phyloP scores from a whole-genome alignment of 352 stramenopile species.

The Thalassiosira hispida region DNA sequence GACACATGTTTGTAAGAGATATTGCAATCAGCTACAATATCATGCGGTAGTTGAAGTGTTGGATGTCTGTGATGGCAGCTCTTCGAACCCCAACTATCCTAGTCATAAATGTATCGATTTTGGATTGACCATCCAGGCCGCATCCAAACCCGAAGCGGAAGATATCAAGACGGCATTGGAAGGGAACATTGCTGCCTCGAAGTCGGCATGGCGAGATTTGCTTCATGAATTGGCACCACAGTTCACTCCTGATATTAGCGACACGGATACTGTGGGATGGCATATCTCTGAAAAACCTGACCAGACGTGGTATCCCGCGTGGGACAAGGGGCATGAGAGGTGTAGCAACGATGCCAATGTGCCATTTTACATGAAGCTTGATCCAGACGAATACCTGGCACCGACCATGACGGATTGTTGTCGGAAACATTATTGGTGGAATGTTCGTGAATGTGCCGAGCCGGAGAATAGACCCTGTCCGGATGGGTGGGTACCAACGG shows the following conservation, averaged over 20 bases:
- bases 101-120: neutral
- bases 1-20: neutral
- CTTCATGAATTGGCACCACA: neutral
- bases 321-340: neutral
- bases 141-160: neutral
- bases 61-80: neutral
- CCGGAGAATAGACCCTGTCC: constrained; percentile 6
- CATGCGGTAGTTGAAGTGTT: neutral
- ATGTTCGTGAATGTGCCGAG: neutral
- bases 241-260: neutral
- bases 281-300: neutral
- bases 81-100: neutral
- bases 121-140: constrained; percentile 1
- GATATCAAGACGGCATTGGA: neutral
- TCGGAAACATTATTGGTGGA: constrained; percentile 9
- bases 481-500: neutral
- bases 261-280: neutral
- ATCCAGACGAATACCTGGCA: neutral
- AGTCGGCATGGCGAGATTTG: neutral
- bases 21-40: neutral
- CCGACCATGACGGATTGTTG: constrained; percentile 4
- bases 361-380: constrained; percentile 8
- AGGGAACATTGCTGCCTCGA: neutral
- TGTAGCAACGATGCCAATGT: neutral
- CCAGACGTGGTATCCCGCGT: neutral